Base-by-base conservation (phyloP, 495 filamentous ascomycete species). In the Haplographium delicatum region DNA sequence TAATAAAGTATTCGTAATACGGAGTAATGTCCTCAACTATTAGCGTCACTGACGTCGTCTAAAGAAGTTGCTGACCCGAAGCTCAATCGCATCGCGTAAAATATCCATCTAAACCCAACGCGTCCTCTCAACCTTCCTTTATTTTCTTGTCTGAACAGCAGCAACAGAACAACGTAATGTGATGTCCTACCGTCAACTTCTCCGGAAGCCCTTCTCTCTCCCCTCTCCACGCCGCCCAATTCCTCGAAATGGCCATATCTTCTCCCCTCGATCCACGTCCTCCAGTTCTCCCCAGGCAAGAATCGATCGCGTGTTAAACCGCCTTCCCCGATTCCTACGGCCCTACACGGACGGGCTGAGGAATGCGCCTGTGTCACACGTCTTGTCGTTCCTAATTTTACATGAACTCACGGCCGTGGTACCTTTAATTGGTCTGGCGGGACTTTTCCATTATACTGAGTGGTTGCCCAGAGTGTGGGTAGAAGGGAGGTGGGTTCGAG, bases 361-460 rank as follows among this genome's bases (percentile, higher is more conserved):
- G 49, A 70, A 73, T 40, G 90, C 89, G 8, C 91, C 93, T 0
- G 55, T 89, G 19, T 86, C 87, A 2, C 89, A 96, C 68, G 72
- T 96, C 31, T 81, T 82, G 5, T 80, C 93, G 2, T 98, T 98
- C 65, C 68, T 98, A 8, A 69, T 96, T 33, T 77, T 98, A 0
- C 93, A 98, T 72, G 93, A 98, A 64, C 50, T 94, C 26, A 96
- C 93, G 0, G 93, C 93, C 15, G 65, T 96, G 11, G 53, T 89
- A 3, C 91, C 93, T 0, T 65, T 97, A 0, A 63, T 91, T 23
- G 86, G 81, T 0, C 74, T 98, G 0, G 80, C 84, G 9, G 85
- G 74, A 5, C 53, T 78, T 1, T 95, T 98, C 62, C 87, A 96
- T 64, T 85, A 86, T 56, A 76, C 75, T 2, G 67, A 76, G 7